Evolutionary conservation across 257 asterid species (phyloP), one percentile per base, ranked within the genome.

Genomic region (Forsythia suspensa): DNA sequence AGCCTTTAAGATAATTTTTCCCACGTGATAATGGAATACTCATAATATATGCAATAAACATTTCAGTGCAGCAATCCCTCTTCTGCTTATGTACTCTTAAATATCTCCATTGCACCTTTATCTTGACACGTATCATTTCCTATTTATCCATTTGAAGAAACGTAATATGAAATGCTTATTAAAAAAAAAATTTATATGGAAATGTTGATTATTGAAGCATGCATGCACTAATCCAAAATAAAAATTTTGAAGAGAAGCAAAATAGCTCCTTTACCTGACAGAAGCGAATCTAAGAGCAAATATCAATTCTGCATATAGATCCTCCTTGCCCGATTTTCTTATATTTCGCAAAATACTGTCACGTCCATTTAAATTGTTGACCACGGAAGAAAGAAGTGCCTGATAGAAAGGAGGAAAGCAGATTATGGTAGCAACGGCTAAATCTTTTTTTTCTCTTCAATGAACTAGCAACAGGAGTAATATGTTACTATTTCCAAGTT

Each of bases 321-420:
- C 86, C 73, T 92, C 93, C 94, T 92, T 95, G 86, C 98, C 98
- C n/a, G 92, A 90, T 87, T 92, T 93, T 89, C 88, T 92, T 72
- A 93, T 92, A 81, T 77, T 86, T 74, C 87, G 89, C 74, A 93
- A 76, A 76, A 91, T 79, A 80, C 81, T 85, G 71, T 82, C 97
- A 89, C 81, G 84, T 79, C 88, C 97, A 77, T 85, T 86, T 70
- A 93, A 80, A 82, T 85, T 93, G 71, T 80, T 88, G 79, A 81
- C 85, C 75, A 84, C 89, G 75, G 81, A 82, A 81, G 88, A 87
- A 82, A 92, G 86, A 84, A 88, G 86, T 20, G 85, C 94, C 99
- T 93, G 90, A 48, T 51, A 80, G 84, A 82, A 39, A 66, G 51
- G 73, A 69, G 81, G 34, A 75, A 63, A 66, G 48, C 51, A 75